These are phyloP conservation scores for Exophiala sideris DNA, from an alignment of 2,329 filamentous ascomycete genomes.

Conservation along the genomic window DNA sequence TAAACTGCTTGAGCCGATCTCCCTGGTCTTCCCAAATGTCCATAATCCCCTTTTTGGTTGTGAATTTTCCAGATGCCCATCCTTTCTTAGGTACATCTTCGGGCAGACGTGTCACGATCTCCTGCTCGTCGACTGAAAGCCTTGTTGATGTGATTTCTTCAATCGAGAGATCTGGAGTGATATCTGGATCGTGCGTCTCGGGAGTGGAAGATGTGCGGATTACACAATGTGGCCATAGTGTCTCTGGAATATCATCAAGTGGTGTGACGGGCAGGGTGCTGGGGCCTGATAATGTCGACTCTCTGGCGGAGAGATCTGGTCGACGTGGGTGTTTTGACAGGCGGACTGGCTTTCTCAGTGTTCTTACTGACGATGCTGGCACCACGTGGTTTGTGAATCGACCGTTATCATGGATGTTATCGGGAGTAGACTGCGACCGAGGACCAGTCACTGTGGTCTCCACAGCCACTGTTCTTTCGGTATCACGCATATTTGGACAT, in stretches of 20 bases:
- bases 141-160: conserved; percentile 23
- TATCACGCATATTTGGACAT: background rate
- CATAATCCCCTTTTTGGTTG: conserved; percentile 1
- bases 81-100: conserved; percentile 4
- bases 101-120: conserved; percentile 12
- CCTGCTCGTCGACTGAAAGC: conserved; percentile 21
- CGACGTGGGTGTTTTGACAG: conserved; percentile 1
- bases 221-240: conserved; percentile 16
- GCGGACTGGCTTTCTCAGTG: conserved; percentile 8
- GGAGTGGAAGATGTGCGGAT: conserved; percentile 20
- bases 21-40: conserved; percentile 10
- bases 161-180: conserved; percentile 22
- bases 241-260: conserved; percentile 22
- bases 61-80: background rate
- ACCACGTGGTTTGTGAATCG: conserved; percentile 5
- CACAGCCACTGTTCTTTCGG: background rate
- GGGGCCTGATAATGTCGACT: conserved; percentile 11
- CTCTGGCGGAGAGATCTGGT: conserved; percentile 5
- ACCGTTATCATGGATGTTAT: background rate
- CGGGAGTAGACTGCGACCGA: background rate
- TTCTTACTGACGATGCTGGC: conserved; percentile 12
- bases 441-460: background rate
- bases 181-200: conserved; percentile 16
- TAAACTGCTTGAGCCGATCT: conserved; percentile 16
- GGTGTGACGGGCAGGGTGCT: conserved; percentile 18